phyloP scores from a whole-genome alignment of 169 alveolate genomes.

The Neospora caninum region DNA sequence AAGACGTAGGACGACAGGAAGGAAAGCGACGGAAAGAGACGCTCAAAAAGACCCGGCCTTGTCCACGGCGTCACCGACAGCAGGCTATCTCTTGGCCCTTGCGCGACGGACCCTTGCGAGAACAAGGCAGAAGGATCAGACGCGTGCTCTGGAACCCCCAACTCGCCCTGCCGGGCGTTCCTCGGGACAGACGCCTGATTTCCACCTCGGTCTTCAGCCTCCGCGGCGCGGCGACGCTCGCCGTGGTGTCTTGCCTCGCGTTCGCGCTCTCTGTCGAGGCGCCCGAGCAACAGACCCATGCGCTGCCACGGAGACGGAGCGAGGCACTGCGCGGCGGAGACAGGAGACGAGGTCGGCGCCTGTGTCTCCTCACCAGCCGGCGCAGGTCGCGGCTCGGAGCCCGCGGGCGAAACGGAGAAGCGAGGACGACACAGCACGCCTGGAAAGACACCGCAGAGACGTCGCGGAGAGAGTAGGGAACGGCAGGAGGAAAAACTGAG shows the following conservation, averaged over 20 bases:
- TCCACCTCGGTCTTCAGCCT: too few species aligned
- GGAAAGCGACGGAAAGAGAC: neutral
- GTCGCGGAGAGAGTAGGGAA: neutral
- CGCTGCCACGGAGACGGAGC: neutral
- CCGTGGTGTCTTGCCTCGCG: neutral
- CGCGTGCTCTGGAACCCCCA: neutral
- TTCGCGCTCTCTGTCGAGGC: neutral
- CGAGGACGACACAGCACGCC: conserved; percentile 21
- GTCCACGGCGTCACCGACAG: neutral
- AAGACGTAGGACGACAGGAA: neutral
- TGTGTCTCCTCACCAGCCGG: neutral
- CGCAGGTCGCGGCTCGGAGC: neutral
- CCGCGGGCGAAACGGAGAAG: neutral
- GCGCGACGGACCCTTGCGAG: neutral
- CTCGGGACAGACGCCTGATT: too few species aligned
- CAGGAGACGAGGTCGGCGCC: neutral
- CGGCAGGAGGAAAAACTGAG: neutral
- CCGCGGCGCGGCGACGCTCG: too few species aligned
- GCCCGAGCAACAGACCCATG: neutral
- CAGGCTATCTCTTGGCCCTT: neutral
- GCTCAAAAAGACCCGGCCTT: neutral
- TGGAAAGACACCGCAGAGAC: neutral
- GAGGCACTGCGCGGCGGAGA: neutral
- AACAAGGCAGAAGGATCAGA: neutral
- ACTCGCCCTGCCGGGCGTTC: too few species aligned